A percentile compares a stretch with the other conserved stretches of the same genome.
Evolutionary conservation across 352 stramenopile genomes (phyloP).

Genomic region (Globisporangium orthogonon): DNA sequence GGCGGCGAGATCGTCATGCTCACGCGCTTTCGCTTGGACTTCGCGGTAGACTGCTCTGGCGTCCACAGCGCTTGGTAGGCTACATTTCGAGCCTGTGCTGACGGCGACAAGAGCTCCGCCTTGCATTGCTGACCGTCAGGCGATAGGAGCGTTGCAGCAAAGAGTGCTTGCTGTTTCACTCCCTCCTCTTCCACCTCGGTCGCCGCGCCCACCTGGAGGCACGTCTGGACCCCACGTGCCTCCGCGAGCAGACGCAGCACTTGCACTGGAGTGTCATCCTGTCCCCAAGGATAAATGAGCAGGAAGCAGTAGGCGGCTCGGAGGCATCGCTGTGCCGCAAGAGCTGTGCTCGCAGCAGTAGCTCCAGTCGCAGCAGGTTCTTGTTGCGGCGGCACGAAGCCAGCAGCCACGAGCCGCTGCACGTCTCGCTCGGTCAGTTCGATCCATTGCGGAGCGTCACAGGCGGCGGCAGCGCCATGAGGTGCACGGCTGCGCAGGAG

Average conservation of each 20-base stretch:
- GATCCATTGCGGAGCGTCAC: not conserved
- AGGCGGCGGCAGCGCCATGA: too few relatives aligned
- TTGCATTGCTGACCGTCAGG: conserved; percentile 3
- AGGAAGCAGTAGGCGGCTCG: conserved; percentile 8
- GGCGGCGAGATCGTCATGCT: conserved; percentile 13
- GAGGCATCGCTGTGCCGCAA: not conserved
- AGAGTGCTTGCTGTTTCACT: not conserved
- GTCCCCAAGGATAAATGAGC: conserved; percentile 6
- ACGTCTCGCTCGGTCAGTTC: conserved; percentile 7
- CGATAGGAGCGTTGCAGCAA: not conserved
- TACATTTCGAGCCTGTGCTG: not conserved
- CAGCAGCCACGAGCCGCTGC: conserved; percentile 6
- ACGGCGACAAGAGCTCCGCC: conserved; percentile 4
- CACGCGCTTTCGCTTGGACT: conserved; percentile 7
- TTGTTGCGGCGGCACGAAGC: not conserved
- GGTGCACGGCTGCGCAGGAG: too few relatives aligned
- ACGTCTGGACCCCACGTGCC: not conserved
- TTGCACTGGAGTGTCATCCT: conserved; percentile 4
- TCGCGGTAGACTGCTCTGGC: conserved; percentile 1
- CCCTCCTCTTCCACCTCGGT: not conserved
- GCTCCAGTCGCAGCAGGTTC: not conserved
- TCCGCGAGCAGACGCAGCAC: conserved; percentile 11
- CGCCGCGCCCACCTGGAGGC: too few relatives aligned
- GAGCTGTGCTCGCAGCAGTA: not conserved
- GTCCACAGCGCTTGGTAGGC: conserved; percentile 1